Evolutionary conservation across 164 flowering plant species (phyloP).

Genomic region (Amborella trichopoda): DNA sequence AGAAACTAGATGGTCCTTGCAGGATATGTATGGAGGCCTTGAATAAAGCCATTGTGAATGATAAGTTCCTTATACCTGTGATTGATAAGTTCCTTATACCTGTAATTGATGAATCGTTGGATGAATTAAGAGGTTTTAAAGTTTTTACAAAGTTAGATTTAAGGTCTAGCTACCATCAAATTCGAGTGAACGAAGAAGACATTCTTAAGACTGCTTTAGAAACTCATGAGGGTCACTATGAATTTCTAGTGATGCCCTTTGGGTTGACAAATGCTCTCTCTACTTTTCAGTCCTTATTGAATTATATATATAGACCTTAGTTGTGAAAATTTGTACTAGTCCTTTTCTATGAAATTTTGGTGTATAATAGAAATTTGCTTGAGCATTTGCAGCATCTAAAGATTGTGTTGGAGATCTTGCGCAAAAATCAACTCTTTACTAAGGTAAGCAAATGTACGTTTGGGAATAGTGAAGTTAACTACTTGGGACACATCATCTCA

Average conservation of each 20-base stretch:
- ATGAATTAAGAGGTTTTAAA: background rate
- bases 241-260: background rate
- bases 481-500: background rate
- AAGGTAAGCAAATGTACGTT: background rate
- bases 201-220: background rate
- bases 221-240: constrained; percentile 2
- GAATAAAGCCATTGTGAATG: background rate
- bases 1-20: background rate
- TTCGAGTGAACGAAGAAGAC: background rate
- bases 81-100: background rate
- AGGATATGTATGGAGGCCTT: background rate
- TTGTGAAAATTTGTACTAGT: background rate
- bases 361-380: background rate
- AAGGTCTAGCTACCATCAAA: background rate
- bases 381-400: background rate
- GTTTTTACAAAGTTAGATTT: background rate
- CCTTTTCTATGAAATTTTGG: background rate
- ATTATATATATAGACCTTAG: background rate
- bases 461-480: background rate
- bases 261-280: background rate
- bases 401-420: background rate
- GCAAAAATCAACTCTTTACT: background rate
- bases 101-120: background rate
- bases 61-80: background rate
- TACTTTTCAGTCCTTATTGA: background rate